phyloP scores from a whole-genome alignment of 177 flowering plant genomes.

The Vitis hybrid region DNA sequence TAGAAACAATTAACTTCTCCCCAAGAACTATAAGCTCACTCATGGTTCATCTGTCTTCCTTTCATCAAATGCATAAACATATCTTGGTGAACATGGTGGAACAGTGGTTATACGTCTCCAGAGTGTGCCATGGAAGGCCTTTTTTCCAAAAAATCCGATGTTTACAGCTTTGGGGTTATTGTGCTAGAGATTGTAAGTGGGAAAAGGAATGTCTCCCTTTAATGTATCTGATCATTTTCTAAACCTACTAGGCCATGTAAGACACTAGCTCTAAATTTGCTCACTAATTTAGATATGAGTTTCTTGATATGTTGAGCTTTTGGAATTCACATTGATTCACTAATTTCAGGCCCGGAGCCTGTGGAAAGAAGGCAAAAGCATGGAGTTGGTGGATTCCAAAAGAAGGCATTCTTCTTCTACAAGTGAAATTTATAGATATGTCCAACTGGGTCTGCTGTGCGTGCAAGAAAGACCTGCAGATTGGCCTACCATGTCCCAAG shows the following conservation, averaged over 20 bases:
- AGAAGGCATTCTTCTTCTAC: not conserved
- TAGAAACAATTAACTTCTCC: not conserved
- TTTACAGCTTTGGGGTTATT: slow-evolving; percentile 14
- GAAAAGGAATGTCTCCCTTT: slow-evolving; percentile 1
- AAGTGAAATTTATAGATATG: not conserved
- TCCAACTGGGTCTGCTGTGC: slow-evolving; percentile 15
- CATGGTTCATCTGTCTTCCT: too few relatives aligned
- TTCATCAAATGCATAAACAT: too few relatives aligned
- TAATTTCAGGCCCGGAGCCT: slow-evolving; percentile 11
- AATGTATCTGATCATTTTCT: not conserved
- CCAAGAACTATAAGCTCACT: too few relatives aligned
- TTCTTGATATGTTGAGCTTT: too few relatives aligned
- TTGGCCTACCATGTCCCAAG: slow-evolving; percentile 17
- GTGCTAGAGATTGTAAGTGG: slow-evolving; percentile 18
- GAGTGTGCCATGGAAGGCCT: slow-evolving; percentile 12
- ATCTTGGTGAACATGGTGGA: too few relatives aligned
- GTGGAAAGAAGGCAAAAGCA: slow-evolving; percentile 17
- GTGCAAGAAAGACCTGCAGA: slow-evolving; percentile 16
- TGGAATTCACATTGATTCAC: not conserved
- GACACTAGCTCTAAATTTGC: too few relatives aligned
- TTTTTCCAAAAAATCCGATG: slow-evolving; percentile 16
- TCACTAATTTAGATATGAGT: too few relatives aligned
- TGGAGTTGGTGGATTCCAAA: slow-evolving; percentile 13
- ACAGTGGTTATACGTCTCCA: not conserved
- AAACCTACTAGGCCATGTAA: not conserved